Evolutionary conservation across 306 rosid genomes (phyloP), one percentile per base, ranked within the genome.

Genomic region (Prinsepia uniflora): DNA sequence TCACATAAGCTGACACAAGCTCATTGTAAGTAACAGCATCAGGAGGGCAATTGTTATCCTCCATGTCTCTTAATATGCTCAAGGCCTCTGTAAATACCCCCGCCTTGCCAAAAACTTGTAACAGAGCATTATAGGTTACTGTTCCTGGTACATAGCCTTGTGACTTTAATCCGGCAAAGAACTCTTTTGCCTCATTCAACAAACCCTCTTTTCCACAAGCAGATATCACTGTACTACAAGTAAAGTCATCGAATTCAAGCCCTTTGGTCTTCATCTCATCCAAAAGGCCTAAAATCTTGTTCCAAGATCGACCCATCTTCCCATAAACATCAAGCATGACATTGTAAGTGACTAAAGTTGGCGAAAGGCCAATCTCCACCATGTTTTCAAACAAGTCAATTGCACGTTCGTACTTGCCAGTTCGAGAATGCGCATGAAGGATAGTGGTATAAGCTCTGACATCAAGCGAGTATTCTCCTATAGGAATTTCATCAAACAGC

Each of bases 281-380:
- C 92, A 95, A 79, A 13, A 95, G 85, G 34, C 72, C 88, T 69
- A 91, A 79, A 68, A 95, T 86, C 18, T 72, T 80, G 73, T 65
- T 58, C 99, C 99, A 95, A 40, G 97, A 91, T 19, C 96, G 87
- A 68, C 99, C 99, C 99, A 87, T 95, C 80, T 86, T 95, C 64
- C 99, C 99, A 70, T 86, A 91, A 71, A 95, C 97, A 81, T 87
- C 92, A 70, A 95, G 97, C 92, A 95, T 87, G 61, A 95, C 96
- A 75, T 91, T 95, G 81, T 87, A 95, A 72, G 99, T 91, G 39
- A 95, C 97, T 88, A 95, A 63, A 69, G 87, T 91, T 22, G 97
- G 96, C 49, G 90, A 88, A 56, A 91, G 64, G 50, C 96, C 97
- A 58, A 74, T 62, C 58, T 82, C 92, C 79, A 81, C 80, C 96